These are phyloP conservation scores for Closterium sp. DNA, from an alignment of 139 green algal species.

Conservation along the genomic window DNA sequence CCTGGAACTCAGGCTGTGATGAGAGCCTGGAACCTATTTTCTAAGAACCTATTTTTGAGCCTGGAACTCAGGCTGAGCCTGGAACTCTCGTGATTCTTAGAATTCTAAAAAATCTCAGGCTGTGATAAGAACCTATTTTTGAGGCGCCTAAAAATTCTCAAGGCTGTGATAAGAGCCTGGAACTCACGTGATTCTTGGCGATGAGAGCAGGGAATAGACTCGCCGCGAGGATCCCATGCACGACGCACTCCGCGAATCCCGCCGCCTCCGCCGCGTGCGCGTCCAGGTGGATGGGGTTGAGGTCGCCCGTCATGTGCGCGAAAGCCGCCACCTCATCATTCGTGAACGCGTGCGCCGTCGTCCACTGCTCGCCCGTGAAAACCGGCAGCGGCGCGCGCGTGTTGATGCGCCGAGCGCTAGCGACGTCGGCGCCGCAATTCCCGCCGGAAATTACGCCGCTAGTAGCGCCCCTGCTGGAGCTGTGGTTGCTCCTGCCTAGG, in stretches of 20 bases:
- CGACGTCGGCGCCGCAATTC: neutral
- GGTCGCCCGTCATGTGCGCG: neutral
- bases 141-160: no score
- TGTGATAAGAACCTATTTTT: no score
- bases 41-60: no score
- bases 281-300: conserved; percentile 5
- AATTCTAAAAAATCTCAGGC: no score
- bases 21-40: no score
- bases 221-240: neutral
- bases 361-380: neutral
- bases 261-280: neutral
- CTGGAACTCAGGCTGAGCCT: no score
- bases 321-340: neutral
- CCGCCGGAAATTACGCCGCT: neutral
- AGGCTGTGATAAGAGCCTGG: no score
- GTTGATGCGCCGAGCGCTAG: neutral
- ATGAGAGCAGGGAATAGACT: neutral
- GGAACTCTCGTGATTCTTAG: no score
- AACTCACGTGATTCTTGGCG: neutral
- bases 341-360: neutral
- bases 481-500: neutral
- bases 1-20: no score
- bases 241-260: neutral
- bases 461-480: neutral
- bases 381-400: neutral